A percentile compares a stretch with the other conserved stretches of the same genome.
Conservation (phyloP, 2,329 filamentous ascomycete genomes). For the Diaporthe sp. region DNA sequence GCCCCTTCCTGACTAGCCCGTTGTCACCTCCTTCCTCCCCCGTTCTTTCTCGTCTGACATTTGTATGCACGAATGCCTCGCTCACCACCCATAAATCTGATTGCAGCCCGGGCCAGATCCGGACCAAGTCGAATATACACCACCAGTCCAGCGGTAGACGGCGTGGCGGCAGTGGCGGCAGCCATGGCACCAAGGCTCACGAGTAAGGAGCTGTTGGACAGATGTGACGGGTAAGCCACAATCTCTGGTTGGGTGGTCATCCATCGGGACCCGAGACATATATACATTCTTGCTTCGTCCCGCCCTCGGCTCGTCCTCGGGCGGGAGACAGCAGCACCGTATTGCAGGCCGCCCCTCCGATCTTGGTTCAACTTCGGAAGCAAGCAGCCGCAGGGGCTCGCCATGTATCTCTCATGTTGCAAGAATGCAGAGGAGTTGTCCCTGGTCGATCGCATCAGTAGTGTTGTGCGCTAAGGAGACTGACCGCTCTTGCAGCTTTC, state of each 20-base stretch:
- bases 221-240: slow-evolving; percentile 40
- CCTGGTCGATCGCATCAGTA: background rate
- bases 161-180: background rate
- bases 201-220: slow-evolving; percentile 40
- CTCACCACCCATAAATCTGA: background rate
- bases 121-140: background rate
- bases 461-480: slow-evolving; percentile 19
- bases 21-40: background rate
- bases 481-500: slow-evolving; percentile 69
- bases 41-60: slow-evolving; percentile 12
- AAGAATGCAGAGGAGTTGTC: background rate
- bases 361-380: slow-evolving; percentile 25
- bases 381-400: background rate
- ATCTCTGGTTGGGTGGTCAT: background rate
- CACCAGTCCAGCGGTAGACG: background rate
- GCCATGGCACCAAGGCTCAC: slow-evolving; percentile 35
- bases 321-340: slow-evolving; percentile 3
- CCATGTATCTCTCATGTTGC: background rate
- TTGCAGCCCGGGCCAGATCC: background rate
- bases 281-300: slow-evolving; percentile 22
- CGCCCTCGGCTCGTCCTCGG: background rate
- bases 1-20: slow-evolving; percentile 4
- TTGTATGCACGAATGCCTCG: background rate
- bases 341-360: slow-evolving; percentile 11
- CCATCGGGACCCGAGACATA: background rate